These are phyloP conservation scores for Fraxinus anomala DNA, from an alignment of 257 asterid species.

Conservation along the genomic window DNA sequence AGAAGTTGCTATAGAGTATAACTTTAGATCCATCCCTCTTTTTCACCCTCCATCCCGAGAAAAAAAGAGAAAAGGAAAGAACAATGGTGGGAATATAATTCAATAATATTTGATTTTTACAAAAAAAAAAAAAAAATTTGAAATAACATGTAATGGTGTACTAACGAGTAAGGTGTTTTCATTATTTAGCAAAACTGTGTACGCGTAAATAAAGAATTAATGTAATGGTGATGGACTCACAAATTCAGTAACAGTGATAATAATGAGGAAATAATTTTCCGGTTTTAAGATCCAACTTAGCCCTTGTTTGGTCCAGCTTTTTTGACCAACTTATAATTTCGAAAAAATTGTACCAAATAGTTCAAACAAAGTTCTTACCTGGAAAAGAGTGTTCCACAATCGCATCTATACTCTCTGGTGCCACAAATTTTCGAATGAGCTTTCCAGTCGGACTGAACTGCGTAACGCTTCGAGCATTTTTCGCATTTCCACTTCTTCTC, in stretches of 20 bases:
- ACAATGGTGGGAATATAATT: neutral
- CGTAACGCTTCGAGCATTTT: conserved; percentile 69
- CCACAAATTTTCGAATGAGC: conserved; percentile 85
- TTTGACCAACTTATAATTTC: no score
- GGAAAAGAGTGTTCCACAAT: conserved; percentile 76
- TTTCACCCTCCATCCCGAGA: neutral
- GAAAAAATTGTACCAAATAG: no score
- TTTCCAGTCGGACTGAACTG: conserved; percentile 81
- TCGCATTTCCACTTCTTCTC: conserved; percentile 84
- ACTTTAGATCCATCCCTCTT: conserved; percentile 16
- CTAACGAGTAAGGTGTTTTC: no score
- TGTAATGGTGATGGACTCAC: neutral
- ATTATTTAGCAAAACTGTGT: neutral
- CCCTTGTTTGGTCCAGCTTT: no score
- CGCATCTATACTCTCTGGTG: conserved; percentile 73
- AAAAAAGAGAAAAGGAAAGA: neutral
- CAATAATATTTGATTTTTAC: no score
- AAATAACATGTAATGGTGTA: neutral
- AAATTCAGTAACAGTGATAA: no score
- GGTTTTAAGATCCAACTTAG: neutral
- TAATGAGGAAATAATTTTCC: no score
- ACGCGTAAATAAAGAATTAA: neutral
- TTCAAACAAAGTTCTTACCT: conserved; percentile 36
- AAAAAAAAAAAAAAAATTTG: neutral
- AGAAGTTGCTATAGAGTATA: conserved; percentile 31